phyloP scores from a whole-genome alignment of 164 flowering plant species.

The Sedum album region DNA sequence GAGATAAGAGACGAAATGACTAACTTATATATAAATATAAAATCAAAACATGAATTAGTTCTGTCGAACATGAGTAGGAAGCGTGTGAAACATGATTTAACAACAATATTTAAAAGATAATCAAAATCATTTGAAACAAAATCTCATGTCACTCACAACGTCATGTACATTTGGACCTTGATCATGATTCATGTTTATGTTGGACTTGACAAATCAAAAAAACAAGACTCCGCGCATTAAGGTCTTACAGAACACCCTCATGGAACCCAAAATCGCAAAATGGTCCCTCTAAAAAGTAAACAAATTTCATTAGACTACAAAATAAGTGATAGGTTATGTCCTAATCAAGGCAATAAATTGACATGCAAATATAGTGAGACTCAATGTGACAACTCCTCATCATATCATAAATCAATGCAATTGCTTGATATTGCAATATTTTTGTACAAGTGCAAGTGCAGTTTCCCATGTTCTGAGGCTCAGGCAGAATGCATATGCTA shows the following conservation, averaged over 20 bases:
- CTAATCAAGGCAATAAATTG: background rate
- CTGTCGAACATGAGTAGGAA: too few relatives aligned
- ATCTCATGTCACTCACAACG: background rate
- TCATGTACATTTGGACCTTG: background rate
- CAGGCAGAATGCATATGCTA: background rate
- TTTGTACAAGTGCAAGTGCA: background rate
- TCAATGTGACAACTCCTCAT: background rate
- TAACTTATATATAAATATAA: too few relatives aligned
- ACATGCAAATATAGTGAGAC: slow-evolving; percentile 2
- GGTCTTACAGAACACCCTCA: background rate
- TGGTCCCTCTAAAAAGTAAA: background rate
- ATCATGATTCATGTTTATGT: background rate
- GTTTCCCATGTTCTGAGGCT: slow-evolving; percentile 5
- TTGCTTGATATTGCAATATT: background rate
- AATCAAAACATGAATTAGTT: too few relatives aligned
- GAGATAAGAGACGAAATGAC: too few relatives aligned
- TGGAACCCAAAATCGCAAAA: background rate
- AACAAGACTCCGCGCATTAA: background rate
- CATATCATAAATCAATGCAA: background rate
- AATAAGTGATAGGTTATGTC: background rate
- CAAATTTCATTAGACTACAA: background rate
- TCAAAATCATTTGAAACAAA: too few relatives aligned
- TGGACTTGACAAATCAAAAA: background rate
- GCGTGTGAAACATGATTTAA: too few relatives aligned
- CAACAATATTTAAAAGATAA: too few relatives aligned